phyloP scores from a whole-genome alignment of 371 early-diverging fungal species.

The Mucor velutinosus region DNA sequence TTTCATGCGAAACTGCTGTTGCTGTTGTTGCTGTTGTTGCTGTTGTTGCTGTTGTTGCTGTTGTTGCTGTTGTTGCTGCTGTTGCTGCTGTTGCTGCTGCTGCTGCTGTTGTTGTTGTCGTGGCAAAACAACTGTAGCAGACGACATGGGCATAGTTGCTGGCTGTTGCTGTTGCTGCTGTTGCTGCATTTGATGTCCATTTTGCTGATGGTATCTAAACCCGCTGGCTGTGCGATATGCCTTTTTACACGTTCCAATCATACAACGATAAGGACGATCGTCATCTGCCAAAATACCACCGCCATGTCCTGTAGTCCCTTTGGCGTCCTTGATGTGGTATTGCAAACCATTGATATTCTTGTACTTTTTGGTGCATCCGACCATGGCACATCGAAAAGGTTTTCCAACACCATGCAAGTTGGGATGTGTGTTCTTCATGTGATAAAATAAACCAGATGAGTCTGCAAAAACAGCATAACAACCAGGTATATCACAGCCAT shows the following conservation, averaged over 20 bases:
- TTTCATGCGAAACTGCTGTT: constrained; percentile 21
- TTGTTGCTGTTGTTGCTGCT: neutral
- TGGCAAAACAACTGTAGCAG: neutral
- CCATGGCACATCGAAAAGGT: constrained; percentile 82
- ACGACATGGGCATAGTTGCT: neutral
- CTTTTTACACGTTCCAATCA: constrained; percentile 41
- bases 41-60: constrained; percentile 1
- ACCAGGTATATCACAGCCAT: constrained; percentile 70
- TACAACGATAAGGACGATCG: constrained; percentile 31
- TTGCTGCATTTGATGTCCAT: constrained; percentile 27
- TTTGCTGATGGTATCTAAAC: constrained; percentile 43
- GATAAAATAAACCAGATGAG: constrained; percentile 65
- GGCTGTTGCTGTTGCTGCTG: neutral
- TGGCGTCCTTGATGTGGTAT: constrained; percentile 82
- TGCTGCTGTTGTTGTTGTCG: neutral
- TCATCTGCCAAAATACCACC: constrained; percentile 3
- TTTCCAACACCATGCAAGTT: constrained; percentile 46
- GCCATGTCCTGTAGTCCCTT: constrained; percentile 46
- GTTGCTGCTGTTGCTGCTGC: neutral
- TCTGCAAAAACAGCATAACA: constrained; percentile 65
- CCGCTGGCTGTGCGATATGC: constrained; percentile 48
- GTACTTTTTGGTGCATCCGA: constrained; percentile 82
- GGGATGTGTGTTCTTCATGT: constrained; percentile 68
- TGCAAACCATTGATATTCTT: constrained; percentile 94
- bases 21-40: constrained; percentile 4